phyloP scores from a whole-genome alignment of 2,329 filamentous ascomycete species.

The Venturia aucupariae region DNA sequence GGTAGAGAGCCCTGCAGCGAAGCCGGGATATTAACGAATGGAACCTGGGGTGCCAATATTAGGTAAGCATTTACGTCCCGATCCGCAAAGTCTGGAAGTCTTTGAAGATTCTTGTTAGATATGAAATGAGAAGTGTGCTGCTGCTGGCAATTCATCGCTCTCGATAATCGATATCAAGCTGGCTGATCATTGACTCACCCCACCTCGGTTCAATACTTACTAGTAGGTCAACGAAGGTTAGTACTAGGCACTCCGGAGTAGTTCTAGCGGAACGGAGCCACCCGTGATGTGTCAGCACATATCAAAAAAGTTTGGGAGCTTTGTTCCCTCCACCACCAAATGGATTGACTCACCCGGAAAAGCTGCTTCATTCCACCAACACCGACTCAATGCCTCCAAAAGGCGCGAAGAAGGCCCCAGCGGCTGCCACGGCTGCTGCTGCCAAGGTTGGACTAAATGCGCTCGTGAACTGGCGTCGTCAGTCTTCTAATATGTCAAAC shows the following conservation, averaged over 20 bases:
- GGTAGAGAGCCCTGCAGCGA: background rate
- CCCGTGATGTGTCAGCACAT: background rate
- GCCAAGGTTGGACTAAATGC: conserved; percentile 13
- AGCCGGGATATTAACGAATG: background rate
- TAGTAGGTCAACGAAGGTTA: too few relatives aligned
- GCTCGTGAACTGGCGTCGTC: background rate
- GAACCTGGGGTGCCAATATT: background rate
- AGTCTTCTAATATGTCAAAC: background rate
- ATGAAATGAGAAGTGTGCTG: background rate
- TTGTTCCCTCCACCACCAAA: background rate
- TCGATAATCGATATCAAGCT: background rate
- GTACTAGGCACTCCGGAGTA: too few relatives aligned
- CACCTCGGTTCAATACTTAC: too few relatives aligned
- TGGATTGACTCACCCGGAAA: background rate
- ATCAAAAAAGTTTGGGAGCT: background rate
- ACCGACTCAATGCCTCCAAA: conserved; percentile 1
- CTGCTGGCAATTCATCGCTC: background rate
- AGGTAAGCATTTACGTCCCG: background rate
- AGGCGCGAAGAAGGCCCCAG: background rate
- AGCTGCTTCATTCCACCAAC: background rate
- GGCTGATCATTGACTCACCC: too few relatives aligned
- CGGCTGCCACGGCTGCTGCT: background rate
- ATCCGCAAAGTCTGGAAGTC: background rate
- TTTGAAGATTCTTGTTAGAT: background rate
- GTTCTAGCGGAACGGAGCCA: background rate